Evolutionary conservation across 2,329 filamentous ascomycete species (phyloP).

Genomic region (Didymosphaeria variabile): DNA sequence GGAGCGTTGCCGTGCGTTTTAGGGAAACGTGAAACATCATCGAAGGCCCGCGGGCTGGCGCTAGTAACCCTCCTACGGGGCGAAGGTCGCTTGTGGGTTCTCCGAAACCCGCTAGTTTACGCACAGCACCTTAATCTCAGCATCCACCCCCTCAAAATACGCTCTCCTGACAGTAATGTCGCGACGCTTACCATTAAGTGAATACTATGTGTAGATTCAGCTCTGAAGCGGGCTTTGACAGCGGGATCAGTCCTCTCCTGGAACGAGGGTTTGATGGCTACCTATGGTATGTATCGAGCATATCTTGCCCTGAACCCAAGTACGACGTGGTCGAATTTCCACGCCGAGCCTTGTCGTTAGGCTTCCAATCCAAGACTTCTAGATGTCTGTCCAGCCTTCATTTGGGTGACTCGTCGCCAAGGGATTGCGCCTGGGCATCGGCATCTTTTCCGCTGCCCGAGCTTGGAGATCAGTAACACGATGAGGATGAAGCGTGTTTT

Average conservation of each 20-base stretch:
- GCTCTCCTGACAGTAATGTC: neutral
- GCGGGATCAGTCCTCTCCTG: too few relatives aligned
- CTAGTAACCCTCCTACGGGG: conserved; percentile 27
- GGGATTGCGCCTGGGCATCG: neutral
- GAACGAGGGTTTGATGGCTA: too few relatives aligned
- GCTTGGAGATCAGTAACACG: neutral
- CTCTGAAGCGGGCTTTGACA: too few relatives aligned
- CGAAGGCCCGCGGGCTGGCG: conserved; percentile 21
- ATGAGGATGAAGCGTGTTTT: neutral
- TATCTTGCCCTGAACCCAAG: neutral
- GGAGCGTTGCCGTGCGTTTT: conserved; percentile 16
- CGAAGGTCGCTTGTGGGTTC: conserved; percentile 38
- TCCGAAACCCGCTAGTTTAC: conserved; percentile 40
- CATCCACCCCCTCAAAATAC: neutral
- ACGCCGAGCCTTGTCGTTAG: neutral
- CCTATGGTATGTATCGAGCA: neutral
- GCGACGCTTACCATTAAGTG: neutral
- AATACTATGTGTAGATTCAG: too few relatives aligned
- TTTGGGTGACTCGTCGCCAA: neutral
- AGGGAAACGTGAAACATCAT: conserved; percentile 44
- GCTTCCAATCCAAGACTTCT: neutral
- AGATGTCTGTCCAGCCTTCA: neutral
- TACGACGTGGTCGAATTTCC: neutral
- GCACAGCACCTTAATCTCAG: conserved; percentile 40
- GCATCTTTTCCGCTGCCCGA: neutral